A percentile compares a stretch with the other conserved stretches of the same genome.
Evolutionary conservation across 2,329 filamentous ascomycete genomes (phyloP).

Genomic region (Pseudogymnoascus sp.): DNA sequence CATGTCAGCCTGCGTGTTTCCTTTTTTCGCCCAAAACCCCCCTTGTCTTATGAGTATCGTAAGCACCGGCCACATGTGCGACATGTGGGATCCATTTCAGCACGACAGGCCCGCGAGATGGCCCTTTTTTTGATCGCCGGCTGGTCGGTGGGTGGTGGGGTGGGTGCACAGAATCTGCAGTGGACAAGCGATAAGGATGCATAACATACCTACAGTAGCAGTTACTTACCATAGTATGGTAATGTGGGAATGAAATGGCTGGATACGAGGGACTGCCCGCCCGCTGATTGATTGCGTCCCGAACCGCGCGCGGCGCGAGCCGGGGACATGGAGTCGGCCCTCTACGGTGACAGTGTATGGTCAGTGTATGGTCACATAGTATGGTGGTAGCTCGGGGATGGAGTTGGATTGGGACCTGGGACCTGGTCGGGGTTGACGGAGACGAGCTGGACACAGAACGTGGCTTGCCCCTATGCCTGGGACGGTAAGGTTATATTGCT

Average conservation of each 20-base stretch:
- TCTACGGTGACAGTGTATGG: not conserved
- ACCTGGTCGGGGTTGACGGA: not conserved
- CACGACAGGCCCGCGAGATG: not conserved
- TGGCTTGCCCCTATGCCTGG: not conserved
- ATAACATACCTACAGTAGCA: not conserved
- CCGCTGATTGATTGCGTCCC: not conserved
- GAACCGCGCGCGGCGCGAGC: not conserved
- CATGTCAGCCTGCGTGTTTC: not conserved
- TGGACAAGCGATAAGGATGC: not conserved
- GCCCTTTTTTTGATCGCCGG: not conserved
- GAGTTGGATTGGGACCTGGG: not conserved
- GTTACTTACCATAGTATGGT: not conserved
- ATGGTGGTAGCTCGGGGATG: not conserved
- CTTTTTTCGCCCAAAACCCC: not conserved
- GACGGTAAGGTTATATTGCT: not conserved
- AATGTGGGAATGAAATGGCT: not conserved
- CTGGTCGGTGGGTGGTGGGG: not conserved
- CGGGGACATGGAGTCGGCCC: conserved; percentile 1
- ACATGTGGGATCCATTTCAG: conserved; percentile 3
- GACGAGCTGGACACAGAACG: not conserved
- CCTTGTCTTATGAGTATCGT: not conserved
- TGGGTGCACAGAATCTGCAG: not conserved
- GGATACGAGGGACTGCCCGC: not conserved
- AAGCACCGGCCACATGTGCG: not conserved
- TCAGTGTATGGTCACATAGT: not conserved